Conservation (phyloP, 225 moss, liverwort and hornwort genomes). For the Bryum argenteum region DNA sequence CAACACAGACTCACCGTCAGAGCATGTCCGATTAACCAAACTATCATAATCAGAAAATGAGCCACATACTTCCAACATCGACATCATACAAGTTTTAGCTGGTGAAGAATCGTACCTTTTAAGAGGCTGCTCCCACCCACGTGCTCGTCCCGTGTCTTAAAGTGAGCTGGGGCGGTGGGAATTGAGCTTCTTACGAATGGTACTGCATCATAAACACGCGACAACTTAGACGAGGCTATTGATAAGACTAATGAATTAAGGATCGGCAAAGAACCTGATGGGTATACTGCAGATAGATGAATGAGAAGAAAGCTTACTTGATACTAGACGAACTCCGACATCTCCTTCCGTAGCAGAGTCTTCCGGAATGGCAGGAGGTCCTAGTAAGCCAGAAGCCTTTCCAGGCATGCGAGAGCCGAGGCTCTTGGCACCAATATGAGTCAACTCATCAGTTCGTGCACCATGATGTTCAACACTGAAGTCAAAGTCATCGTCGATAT, state of each 20-base stretch:
- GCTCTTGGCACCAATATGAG: constrained; percentile 62
- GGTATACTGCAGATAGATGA: neutral
- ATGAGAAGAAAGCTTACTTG: constrained; percentile 40
- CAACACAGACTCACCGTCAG: constrained; percentile 26
- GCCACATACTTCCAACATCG: neutral
- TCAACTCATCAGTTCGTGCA: constrained; percentile 52
- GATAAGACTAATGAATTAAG: no score
- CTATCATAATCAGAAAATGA: neutral
- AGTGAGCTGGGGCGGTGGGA: constrained; percentile 67
- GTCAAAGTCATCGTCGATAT: constrained; percentile 81
- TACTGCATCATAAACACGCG: constrained; percentile 37
- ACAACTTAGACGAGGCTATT: constrained; percentile 29
- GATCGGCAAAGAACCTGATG: neutral
- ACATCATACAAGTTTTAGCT: neutral
- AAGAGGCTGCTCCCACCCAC: constrained; percentile 62
- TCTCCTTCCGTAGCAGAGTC: constrained; percentile 44
- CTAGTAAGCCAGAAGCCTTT: constrained; percentile 33
- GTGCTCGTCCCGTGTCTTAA: constrained; percentile 67
- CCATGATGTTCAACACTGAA: constrained; percentile 47
- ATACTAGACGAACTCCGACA: constrained; percentile 43
- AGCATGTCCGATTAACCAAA: neutral
- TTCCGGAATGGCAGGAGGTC: constrained; percentile 55
- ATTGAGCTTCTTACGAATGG: constrained; percentile 65
- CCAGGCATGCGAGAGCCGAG: constrained; percentile 43
- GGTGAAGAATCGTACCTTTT: constrained; percentile 46